Conservation (phyloP, 2,329 filamentous ascomycete genomes). For the Trichophaea hybrida region DNA sequence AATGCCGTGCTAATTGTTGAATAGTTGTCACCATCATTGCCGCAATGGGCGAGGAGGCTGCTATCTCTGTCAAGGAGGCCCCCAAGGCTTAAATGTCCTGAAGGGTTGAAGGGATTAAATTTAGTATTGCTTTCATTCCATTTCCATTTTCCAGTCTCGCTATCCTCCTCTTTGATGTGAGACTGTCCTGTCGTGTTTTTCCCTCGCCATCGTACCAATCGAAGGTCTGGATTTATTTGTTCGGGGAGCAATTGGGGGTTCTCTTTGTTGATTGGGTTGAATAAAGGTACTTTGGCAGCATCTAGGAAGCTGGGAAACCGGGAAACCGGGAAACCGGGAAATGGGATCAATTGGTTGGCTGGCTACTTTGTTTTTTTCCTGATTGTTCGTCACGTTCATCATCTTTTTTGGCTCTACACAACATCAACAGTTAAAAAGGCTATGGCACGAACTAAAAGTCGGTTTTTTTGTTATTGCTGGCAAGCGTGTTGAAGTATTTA, state of each 20-base stretch:
- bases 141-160: conserved; percentile 26
- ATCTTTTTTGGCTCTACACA: conserved; percentile 4
- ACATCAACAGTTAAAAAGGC: background rate
- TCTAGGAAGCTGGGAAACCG: too few relatives aligned
- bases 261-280: conserved; percentile 13
- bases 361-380: conserved; percentile 26
- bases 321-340: too few relatives aligned
- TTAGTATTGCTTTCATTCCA: conserved; percentile 28
- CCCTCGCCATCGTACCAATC: background rate
- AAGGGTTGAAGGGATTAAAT: conserved; percentile 26
- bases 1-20: conserved; percentile 14
- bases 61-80: conserved; percentile 90
- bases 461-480: background rate
- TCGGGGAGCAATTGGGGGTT: conserved; percentile 28
- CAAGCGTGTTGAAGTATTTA: too few relatives aligned
- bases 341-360: conserved; percentile 26
- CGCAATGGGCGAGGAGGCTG: conserved; percentile 89
- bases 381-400: conserved; percentile 8
- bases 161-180: background rate
- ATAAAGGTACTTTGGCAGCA: too few relatives aligned
- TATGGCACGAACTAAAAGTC: background rate
- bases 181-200: background rate
- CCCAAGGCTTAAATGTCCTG: conserved; percentile 33
- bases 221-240: background rate
- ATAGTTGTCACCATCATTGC: conserved; percentile 81